Evolutionary conservation across 306 rosid species (phyloP).

Genomic region (Sicyos edulis): DNA sequence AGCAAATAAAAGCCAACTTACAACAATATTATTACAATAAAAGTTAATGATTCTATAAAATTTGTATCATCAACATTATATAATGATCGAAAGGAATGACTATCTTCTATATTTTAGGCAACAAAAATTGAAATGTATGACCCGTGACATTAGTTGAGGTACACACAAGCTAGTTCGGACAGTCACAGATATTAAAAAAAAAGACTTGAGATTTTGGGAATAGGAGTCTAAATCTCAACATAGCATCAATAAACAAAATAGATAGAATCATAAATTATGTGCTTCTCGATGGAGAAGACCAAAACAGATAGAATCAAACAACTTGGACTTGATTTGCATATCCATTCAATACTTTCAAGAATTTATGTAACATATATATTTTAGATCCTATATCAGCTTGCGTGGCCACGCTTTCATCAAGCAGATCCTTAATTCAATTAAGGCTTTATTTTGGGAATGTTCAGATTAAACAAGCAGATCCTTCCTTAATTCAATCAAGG

Average conservation of each 20-base stretch:
- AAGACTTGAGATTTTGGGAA: background rate
- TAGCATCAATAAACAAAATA: background rate
- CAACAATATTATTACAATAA: background rate
- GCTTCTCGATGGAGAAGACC: background rate
- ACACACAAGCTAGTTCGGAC: no score
- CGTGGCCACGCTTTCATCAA: slow-evolving; percentile 1
- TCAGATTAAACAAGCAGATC: background rate
- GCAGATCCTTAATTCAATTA: background rate
- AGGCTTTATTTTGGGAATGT: background rate
- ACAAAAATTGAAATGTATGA: background rate
- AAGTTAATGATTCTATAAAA: background rate
- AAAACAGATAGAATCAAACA: background rate
- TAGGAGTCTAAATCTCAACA: background rate
- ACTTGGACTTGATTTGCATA: background rate
- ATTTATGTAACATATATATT: background rate
- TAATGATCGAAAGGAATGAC: background rate
- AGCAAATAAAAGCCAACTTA: background rate
- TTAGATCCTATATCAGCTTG: background rate
- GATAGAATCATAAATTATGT: no score
- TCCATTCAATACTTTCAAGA: background rate
- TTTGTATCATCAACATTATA: background rate
- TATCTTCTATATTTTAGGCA: background rate
- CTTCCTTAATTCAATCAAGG: background rate
- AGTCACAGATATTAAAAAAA: no score
- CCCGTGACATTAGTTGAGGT: no score